Evolutionary conservation across 768 basidiomycete species (phyloP).

Genomic region (Lepiota venenata): DNA sequence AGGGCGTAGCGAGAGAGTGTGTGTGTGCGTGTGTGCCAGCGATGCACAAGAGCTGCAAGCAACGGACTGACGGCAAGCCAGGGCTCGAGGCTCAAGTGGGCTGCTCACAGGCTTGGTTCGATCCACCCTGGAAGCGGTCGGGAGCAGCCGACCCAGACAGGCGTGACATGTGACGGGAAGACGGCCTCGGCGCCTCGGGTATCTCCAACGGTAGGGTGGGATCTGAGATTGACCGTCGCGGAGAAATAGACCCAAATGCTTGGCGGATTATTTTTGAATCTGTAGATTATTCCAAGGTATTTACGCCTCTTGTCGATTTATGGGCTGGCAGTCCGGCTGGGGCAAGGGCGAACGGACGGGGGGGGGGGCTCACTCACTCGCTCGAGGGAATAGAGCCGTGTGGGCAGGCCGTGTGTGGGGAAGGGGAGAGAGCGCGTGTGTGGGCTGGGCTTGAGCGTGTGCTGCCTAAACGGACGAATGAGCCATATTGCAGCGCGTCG

Average conservation of each 20-base stretch:
- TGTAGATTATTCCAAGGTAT: slow-evolving; percentile 16
- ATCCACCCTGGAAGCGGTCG: slow-evolving; percentile 9
- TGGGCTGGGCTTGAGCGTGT: background rate
- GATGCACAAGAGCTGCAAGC: background rate
- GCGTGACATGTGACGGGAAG: slow-evolving; percentile 15
- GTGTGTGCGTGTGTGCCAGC: no score
- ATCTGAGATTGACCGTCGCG: slow-evolving; percentile 18
- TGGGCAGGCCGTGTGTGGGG: background rate
- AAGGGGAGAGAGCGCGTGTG: background rate
- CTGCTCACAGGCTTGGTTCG: slow-evolving; percentile 12
- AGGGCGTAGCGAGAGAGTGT: background rate
- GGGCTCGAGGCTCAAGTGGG: slow-evolving; percentile 7
- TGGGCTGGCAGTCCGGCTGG: no score
- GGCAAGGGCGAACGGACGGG: no score
- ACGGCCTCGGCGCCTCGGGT: slow-evolving; percentile 40
- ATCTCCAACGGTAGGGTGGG: slow-evolving; percentile 11
- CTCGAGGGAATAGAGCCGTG: background rate
- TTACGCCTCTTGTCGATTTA: no score
- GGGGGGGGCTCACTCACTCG: no score
- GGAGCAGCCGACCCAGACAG: slow-evolving; percentile 11
- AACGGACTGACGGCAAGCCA: slow-evolving; percentile 2
- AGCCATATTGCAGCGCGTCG: slow-evolving; percentile 7
- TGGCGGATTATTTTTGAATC: slow-evolving; percentile 14
- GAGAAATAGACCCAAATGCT: slow-evolving; percentile 11
- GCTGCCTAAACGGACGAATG: background rate